Base-by-base conservation (phyloP, 2,329 filamentous ascomycete genomes). In the Stagonosporopsis tanaceti region DNA sequence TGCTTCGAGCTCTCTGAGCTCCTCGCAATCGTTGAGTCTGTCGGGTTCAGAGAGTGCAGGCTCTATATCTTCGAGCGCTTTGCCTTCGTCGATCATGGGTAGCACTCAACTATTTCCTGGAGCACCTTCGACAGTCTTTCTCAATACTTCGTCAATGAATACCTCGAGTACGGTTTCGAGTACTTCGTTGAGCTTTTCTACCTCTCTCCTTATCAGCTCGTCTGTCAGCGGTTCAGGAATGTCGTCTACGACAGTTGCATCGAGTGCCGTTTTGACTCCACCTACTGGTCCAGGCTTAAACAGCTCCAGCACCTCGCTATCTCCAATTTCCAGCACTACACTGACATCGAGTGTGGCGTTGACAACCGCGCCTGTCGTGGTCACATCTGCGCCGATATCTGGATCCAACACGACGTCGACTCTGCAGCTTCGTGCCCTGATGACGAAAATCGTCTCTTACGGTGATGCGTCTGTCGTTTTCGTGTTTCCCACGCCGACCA, bases 401-500 rank as follows among this genome's bases (percentile, higher is more conserved):
- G 22, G 39, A 11, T 35, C 17, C n/a, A 48, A 45, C 7, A 27
- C 11, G 11, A 51, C 22, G 2, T 58, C 54, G n/a, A 32, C 15
- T 7, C 27, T 62, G 4, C 50, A 45, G 11, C 53, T 46, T 20
- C 57, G 59, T 17, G 61, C 53, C 3, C 40, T 68, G 15, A 62
- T 63, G 35, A 75, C 72, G 9, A 65, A 59, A 50, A 61, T 71
- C 1, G 59, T 75, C 8, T 62, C 64, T 9, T 73, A 64, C 24
- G 67, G 68, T 6, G 64, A 68, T 15, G 53, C 59, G 7, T 54
- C 56, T 1, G 52, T 70, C 25, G 71, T 60, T 30, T 72, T 74
- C 35, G 63, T 71, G 8, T 74, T 75, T 30, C 70, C 72, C 4
- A 66, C 62, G 11, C 71, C 70, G 1, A 51, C 54, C 17, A 69